Percentiles rank a stretch among this genome's conserved stretches.
These are phyloP conservation scores for Epichloe uncinata DNA, from an alignment of 2,329 filamentous ascomycete species.

Conservation along the genomic window DNA sequence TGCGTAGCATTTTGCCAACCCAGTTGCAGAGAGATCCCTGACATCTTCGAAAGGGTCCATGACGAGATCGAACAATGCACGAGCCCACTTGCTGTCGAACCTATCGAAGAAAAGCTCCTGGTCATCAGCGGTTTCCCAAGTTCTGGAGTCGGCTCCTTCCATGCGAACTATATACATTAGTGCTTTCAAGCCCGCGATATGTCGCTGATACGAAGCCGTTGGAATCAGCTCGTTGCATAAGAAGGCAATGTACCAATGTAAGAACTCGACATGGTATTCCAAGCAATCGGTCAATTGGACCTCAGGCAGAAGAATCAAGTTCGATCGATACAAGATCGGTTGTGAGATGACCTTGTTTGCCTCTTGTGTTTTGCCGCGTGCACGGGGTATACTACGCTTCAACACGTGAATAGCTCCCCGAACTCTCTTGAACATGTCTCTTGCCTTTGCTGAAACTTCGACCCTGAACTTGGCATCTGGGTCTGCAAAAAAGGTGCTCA, in stretches of 20 bases:
- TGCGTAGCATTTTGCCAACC: slow-evolving; percentile 37
- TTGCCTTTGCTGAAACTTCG: slow-evolving; percentile 61
- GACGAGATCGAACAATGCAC: slow-evolving; percentile 62
- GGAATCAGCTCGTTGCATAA: slow-evolving; percentile 61
- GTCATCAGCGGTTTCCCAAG: slow-evolving; percentile 26
- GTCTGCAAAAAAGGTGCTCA: slow-evolving; percentile 69
- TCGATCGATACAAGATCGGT: slow-evolving; percentile 24
- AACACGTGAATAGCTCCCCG: slow-evolving; percentile 50
- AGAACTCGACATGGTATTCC: slow-evolving; percentile 45
- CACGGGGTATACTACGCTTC: slow-evolving; percentile 28
- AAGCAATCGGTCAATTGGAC: slow-evolving; percentile 25
- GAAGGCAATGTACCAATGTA: slow-evolving; percentile 64
- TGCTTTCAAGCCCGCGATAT: slow-evolving; percentile 67
- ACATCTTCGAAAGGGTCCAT: slow-evolving; percentile 93
- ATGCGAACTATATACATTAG: slow-evolving; percentile 54
- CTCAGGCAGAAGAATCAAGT: slow-evolving; percentile 26
- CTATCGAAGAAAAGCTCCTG: slow-evolving; percentile 27
- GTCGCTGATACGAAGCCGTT: slow-evolving; percentile 79
- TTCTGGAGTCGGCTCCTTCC: slow-evolving; percentile 42
- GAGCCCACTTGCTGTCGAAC: slow-evolving; percentile 38
- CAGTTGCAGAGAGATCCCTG: slow-evolving; percentile 40
- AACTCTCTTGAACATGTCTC: slow-evolving; percentile 64
- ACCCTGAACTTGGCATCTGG: slow-evolving; percentile 77
- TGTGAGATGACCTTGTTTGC: slow-evolving; percentile 13
- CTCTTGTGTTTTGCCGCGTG: slow-evolving; percentile 22